Percentiles rank a stretch among this genome's conserved stretches.
Evolutionary conservation across 768 basidiomycete genomes (phyloP).

Genomic region (Guyanaporus albipodus): DNA sequence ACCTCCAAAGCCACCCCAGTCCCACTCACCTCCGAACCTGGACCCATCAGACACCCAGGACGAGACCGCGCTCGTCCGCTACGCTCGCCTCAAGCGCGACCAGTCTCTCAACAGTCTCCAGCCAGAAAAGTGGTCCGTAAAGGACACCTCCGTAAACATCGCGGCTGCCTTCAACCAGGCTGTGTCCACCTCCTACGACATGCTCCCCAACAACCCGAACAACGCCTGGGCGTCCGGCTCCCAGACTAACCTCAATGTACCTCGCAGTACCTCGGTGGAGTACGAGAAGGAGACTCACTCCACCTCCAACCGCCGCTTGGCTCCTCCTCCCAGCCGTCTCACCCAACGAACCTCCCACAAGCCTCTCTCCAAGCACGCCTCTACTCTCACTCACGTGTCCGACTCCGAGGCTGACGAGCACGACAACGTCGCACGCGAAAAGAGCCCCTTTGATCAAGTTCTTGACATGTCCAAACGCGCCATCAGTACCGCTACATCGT

Average conservation of each 20-base stretch:
- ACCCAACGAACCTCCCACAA: conserved; percentile 35
- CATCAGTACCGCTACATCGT: conserved; percentile 50
- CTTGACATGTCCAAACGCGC: conserved; percentile 53
- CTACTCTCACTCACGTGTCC: conserved; percentile 51
- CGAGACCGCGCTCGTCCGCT: conserved; percentile 44
- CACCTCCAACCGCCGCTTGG: conserved; percentile 52
- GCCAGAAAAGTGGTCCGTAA: conserved; percentile 69
- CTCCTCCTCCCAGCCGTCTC: conserved; percentile 54
- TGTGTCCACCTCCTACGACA: conserved; percentile 40
- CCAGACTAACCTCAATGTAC: conserved; percentile 44
- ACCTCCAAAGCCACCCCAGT: conserved; percentile 45
- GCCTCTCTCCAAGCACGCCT: conserved; percentile 52
- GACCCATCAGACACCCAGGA: conserved; percentile 44
- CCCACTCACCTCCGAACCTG: conserved; percentile 30
- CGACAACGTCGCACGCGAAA: conserved; percentile 47
- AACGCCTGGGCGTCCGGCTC: conserved; percentile 63
- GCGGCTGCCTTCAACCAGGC: conserved; percentile 79
- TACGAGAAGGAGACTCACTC: conserved; percentile 66
- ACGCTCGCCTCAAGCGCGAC: conserved; percentile 45
- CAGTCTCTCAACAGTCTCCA: conserved; percentile 35
- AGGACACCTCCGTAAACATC: conserved; percentile 84
- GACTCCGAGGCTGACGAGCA: conserved; percentile 64
- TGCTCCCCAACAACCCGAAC: conserved; percentile 51
- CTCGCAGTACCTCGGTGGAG: conserved; percentile 76
- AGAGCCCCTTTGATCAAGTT: conserved; percentile 65